Base-by-base conservation (phyloP, 495 filamentous ascomycete genomes). In the Mytilinidion resinicola region DNA sequence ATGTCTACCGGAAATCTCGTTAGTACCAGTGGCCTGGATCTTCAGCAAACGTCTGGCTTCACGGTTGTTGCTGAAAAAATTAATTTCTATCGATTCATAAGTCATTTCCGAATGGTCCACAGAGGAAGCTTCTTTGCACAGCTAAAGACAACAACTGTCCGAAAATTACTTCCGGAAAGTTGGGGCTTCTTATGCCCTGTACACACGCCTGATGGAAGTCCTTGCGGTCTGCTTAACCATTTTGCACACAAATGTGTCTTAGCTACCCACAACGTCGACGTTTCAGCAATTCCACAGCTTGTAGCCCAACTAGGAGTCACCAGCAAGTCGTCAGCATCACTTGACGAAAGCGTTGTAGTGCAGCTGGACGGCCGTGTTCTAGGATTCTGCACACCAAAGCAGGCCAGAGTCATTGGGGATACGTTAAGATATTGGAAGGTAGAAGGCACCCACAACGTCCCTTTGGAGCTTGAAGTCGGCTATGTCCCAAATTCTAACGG, bases 21-120 rank as follows among this genome's bases (percentile, higher is more conserved):
- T 62, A 95, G 89, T 75, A 86, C 88, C 6, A 91, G 87, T 35
- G 93, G 93, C 64, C 79, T 98, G 46, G 93, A 97, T 80, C 71
- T 96, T 60, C 92, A 96, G 62, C 93, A 98, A 69, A 82, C 85
- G 0, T 95, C 93, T 30, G 93, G 93, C 56, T 98, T 93, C 73
- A 95, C 88, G 0, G 88, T 98, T 38, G 92, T 96, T 55, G 93
- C 93, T 4, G 93, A 98, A 73, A 97, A 97, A 79, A 91, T 97
- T 67, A 98, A 98, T 78, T 98, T 97, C 76, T 86, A 95, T 67
- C 88, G 93, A 63, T 98, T 98, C 76, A 95, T 98, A 75, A 92
- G 89, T 76, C 93, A 98, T 70, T 98, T 98, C 79, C 90, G 93
- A 51, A 96, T 96, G 90, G 90, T 98, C 59, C 93, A 98, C 73